These are phyloP conservation scores for Boletales sp. DNA, from an alignment of 768 basidiomycete species.

Conservation along the genomic window DNA sequence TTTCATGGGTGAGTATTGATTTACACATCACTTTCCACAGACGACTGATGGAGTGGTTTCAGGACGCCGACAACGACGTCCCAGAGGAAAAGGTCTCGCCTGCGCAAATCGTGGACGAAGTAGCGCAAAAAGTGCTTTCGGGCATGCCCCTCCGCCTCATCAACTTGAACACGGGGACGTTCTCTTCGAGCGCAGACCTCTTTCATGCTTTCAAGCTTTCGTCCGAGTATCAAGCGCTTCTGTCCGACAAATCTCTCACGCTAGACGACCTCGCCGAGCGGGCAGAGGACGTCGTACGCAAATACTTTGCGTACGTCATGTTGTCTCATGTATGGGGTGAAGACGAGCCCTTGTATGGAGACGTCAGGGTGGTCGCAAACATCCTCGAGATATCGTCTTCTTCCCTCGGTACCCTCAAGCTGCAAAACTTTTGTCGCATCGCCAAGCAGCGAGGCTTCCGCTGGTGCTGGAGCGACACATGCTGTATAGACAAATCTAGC, in stretches of 20 bases:
- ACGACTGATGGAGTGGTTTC: not conserved
- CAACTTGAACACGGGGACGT: slow-evolving; percentile 16
- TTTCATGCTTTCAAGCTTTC: slow-evolving; percentile 16
- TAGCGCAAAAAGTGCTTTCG: slow-evolving; percentile 14
- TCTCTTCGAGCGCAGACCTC: slow-evolving; percentile 16
- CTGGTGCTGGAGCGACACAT: slow-evolving; percentile 32
- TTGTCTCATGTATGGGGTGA: slow-evolving; percentile 28
- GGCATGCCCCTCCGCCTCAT: slow-evolving; percentile 24
- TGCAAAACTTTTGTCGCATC: slow-evolving; percentile 20
- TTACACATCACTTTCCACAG: not conserved
- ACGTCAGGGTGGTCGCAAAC: slow-evolving; percentile 8
- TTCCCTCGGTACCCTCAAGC: slow-evolving; percentile 16
- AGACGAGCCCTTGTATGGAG: slow-evolving; percentile 22
- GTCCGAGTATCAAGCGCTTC: slow-evolving; percentile 8
- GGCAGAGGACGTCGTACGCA: slow-evolving; percentile 12
- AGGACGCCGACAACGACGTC: not conserved
- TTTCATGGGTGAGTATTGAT: slow-evolving; percentile 2
- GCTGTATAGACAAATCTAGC: slow-evolving; percentile 28
- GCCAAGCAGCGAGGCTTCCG: slow-evolving; percentile 15
- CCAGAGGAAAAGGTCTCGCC: slow-evolving; percentile 9
- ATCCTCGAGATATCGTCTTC: slow-evolving; percentile 17
- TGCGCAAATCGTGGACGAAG: slow-evolving; percentile 13
- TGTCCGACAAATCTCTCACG: slow-evolving; percentile 5
- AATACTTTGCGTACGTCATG: slow-evolving; percentile 26
- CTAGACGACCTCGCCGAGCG: slow-evolving; percentile 9